Conservation (phyloP, 768 basidiomycete genomes). For the Trametes maxima region DNA sequence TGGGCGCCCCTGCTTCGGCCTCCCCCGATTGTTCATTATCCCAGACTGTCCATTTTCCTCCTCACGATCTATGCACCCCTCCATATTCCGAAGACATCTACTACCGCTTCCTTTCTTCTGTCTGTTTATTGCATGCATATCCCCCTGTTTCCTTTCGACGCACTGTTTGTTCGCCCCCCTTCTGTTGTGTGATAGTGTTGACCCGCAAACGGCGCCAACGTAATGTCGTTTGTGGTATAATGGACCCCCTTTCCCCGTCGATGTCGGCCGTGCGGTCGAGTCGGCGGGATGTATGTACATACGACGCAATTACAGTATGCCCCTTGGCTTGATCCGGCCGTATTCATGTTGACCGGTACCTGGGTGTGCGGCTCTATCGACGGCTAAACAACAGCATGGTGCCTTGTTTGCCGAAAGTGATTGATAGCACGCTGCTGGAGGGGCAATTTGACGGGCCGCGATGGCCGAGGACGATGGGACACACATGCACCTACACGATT, state of each 20-base stretch:
- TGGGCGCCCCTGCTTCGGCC: not conserved
- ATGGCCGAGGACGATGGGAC: not conserved
- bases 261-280: not conserved
- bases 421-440: not conserved
- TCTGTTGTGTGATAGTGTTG: not conserved
- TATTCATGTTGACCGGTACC: not conserved
- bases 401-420: not conserved
- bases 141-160: slow-evolving; percentile 9
- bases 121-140: slow-evolving; percentile 14
- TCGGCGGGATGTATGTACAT: not conserved
- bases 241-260: not conserved
- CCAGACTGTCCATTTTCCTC: not conserved
- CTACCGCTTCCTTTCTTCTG: not conserved
- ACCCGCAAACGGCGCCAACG: not conserved
- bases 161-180: not conserved
- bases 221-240: slow-evolving; percentile 18
- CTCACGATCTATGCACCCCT: not conserved
- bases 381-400: not conserved
- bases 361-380: not conserved
- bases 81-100: no score
- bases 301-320: not conserved
- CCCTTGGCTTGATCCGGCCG: not conserved
- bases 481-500: slow-evolving; percentile 13
- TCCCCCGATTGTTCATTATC: no score
- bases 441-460: not conserved